phyloP scores from a whole-genome alignment of 2,329 filamentous ascomycete species.

The Aspergillus texensis region DNA sequence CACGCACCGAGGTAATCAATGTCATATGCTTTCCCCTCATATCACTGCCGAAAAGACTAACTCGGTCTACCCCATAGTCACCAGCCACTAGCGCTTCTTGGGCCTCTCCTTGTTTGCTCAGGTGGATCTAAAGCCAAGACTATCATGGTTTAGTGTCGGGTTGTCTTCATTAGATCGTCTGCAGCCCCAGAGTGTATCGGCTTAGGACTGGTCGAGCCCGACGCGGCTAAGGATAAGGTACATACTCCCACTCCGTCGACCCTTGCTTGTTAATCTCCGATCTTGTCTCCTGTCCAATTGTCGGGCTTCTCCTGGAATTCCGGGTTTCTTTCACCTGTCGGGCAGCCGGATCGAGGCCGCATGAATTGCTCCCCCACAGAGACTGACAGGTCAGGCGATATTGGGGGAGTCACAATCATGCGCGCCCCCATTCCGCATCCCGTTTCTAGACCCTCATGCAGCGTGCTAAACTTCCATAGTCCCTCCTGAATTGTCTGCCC shows the following conservation, averaged over 20 bases:
- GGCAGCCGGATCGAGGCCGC: constrained; percentile 12
- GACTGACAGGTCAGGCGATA: constrained; percentile 26
- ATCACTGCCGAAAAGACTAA: background rate
- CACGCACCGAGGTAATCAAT: background rate
- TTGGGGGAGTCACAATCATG: constrained; percentile 11
- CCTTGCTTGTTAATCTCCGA: constrained; percentile 10
- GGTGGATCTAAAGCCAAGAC: constrained; percentile 6
- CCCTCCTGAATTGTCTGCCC: constrained; percentile 10
- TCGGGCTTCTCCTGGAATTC: background rate
- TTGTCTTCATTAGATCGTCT: constrained; percentile 1
- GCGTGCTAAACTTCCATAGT: constrained; percentile 8
- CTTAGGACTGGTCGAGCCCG: background rate
- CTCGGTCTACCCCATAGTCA: constrained; percentile 4
- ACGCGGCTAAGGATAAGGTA: background rate
- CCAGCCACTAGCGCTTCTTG: background rate
- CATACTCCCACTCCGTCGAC: background rate
- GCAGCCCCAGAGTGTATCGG: background rate
- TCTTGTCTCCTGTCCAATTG: constrained; percentile 7
- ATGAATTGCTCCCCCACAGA: constrained; percentile 10
- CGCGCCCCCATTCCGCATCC: constrained; percentile 11
- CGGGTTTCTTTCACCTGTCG: background rate
- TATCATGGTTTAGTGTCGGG: background rate
- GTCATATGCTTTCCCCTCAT: constrained; percentile 2
- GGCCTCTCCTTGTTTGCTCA: constrained; percentile 4
- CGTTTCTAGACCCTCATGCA: constrained; percentile 11